These are phyloP conservation scores for Botrytis squamosa DNA, from an alignment of 2,329 filamentous ascomycete species.

Conservation along the genomic window DNA sequence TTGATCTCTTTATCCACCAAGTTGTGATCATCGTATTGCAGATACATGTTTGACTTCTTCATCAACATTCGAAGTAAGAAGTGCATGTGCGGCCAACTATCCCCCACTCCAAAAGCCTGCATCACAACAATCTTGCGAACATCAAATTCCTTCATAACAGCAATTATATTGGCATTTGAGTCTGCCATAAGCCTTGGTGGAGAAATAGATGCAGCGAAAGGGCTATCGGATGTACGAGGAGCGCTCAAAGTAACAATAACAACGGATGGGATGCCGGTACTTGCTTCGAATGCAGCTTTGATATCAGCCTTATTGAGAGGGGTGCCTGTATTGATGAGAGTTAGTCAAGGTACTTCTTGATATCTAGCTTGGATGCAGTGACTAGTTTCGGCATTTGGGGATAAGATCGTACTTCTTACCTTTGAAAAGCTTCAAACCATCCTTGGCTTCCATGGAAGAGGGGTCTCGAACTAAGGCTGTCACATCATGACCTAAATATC, in stretches of 20 bases:
- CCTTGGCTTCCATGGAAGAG: slow-evolving; percentile 36
- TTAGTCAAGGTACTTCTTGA: neutral
- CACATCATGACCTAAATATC: slow-evolving; percentile 41
- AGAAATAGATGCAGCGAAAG: slow-evolving; percentile 31
- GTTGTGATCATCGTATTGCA: slow-evolving; percentile 50
- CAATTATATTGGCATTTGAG: slow-evolving; percentile 42
- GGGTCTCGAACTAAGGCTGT: slow-evolving; percentile 48
- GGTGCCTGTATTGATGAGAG: slow-evolving; percentile 24
- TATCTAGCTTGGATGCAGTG: neutral
- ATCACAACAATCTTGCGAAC: slow-evolving; percentile 46
- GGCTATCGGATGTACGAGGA: slow-evolving; percentile 34
- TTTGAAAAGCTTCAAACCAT: slow-evolving; percentile 43
- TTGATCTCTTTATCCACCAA: slow-evolving; percentile 31
- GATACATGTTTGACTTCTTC: slow-evolving; percentile 47
- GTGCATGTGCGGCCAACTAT: slow-evolving; percentile 46
- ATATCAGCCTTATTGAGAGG: slow-evolving; percentile 43
- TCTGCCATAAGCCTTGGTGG: slow-evolving; percentile 44
- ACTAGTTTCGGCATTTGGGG: neutral
- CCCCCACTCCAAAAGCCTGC: slow-evolving; percentile 50
- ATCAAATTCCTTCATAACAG: slow-evolving; percentile 39
- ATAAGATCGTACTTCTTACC: slow-evolving; percentile 31
- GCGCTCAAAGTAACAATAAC: slow-evolving; percentile 41
- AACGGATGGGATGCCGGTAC: slow-evolving; percentile 50
- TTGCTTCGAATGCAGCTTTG: slow-evolving; percentile 45
- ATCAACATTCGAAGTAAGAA: slow-evolving; percentile 47